A percentile compares a stretch with the other conserved stretches of the same genome.
Evolutionary conservation across 352 stramenopile species (phyloP).

Genomic region (Pythium phragmitis): DNA sequence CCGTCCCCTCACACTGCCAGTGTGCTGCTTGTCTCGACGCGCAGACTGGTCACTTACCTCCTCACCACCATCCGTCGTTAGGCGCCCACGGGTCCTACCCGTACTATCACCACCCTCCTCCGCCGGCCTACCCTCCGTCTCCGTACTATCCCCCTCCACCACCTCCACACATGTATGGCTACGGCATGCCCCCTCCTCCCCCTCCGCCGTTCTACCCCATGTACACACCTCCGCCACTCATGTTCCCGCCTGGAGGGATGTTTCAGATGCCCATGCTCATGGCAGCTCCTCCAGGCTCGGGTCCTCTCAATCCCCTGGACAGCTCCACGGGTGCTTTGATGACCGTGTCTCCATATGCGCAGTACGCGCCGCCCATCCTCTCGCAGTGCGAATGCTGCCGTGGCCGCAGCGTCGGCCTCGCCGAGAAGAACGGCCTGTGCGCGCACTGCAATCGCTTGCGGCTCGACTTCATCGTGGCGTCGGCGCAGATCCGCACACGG

Average conservation of each 20-base stretch:
- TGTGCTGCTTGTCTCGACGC: conserved; percentile 12
- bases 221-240: conserved; percentile 13
- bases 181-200: conserved; percentile 3
- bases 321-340: conserved; percentile 17
- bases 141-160: conserved; percentile 12
- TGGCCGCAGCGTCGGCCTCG: conserved; percentile 51
- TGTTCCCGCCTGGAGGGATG: conserved; percentile 5
- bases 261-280: conserved; percentile 6
- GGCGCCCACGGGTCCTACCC: conserved; percentile 5
- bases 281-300: conserved; percentile 1
- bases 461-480: conserved; percentile 71
- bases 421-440: conserved; percentile 72
- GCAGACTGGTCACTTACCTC: neutral
- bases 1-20: conserved; percentile 4
- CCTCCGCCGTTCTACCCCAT: conserved; percentile 15
- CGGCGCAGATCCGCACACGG: conserved; percentile 49
- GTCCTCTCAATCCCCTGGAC: neutral
- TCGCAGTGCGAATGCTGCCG: conserved; percentile 54
- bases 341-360: conserved; percentile 2
- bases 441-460: conserved; percentile 67
- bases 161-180: conserved; percentile 11
- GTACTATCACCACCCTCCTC: neutral
- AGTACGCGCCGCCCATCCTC: conserved; percentile 30
- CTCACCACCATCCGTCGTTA: conserved; percentile 5
- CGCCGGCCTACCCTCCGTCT: conserved; percentile 1